Evolutionary conservation across 75 land plant species (phyloP).

Genomic region (Isoetes taiwanensis): DNA sequence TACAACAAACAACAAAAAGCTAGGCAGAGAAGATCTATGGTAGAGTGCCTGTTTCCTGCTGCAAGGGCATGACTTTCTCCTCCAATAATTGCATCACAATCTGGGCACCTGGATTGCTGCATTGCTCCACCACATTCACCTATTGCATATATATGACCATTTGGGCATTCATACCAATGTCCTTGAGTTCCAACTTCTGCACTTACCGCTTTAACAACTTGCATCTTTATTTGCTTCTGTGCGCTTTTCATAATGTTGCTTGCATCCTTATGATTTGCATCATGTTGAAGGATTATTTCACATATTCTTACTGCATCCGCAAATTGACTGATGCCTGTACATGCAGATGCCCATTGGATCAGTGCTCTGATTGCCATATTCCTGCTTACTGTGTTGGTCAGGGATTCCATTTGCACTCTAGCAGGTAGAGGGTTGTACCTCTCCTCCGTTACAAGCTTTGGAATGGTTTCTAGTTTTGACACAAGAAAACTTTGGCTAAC

Average conservation of each 20-base stretch:
- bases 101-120: constrained; percentile 19
- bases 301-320: constrained; percentile 5
- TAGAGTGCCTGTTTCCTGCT: constrained; percentile 13
- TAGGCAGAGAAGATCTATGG: no score
- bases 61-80: constrained; percentile 12
- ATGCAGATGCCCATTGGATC: constrained; percentile 7
- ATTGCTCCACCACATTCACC: constrained; percentile 21
- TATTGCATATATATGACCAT: constrained; percentile 17
- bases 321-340: not conserved
- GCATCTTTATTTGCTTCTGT: not conserved
- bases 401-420: not conserved
- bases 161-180: constrained; percentile 19
- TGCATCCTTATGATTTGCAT: constrained; percentile 8
- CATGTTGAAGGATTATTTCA: constrained; percentile 6
- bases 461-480: not conserved
- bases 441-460: not conserved
- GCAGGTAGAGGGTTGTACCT: not conserved
- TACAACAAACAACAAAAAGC: no score
- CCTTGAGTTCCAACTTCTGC: constrained; percentile 11
- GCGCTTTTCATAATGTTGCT: not conserved
- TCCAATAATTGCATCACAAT: constrained; percentile 12
- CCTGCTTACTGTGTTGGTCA: not conserved
- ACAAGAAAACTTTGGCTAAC: constrained; percentile 7
- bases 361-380: constrained; percentile 13
- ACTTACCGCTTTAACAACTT: constrained; percentile 8